These are phyloP conservation scores for Chrysoporthe austroafricana DNA, from an alignment of 2,329 filamentous ascomycete species.

Conservation along the genomic window DNA sequence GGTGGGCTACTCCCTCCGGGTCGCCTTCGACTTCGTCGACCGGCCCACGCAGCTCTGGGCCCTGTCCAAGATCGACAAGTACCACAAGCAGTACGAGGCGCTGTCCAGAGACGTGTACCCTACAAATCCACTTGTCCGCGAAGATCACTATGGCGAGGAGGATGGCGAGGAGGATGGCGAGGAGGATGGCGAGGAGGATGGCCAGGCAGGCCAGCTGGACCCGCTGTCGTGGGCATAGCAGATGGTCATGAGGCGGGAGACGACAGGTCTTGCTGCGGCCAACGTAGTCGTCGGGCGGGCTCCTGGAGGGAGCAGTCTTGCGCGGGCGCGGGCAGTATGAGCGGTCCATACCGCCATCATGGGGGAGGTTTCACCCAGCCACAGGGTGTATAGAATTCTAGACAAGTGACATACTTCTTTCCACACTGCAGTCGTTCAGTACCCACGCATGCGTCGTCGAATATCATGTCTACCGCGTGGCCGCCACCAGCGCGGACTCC, in stretches of 20 bases:
- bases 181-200: neutral
- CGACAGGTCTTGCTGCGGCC: neutral
- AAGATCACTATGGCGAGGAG: neutral
- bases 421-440: no score
- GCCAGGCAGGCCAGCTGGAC: neutral
- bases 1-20: conserved; percentile 43
- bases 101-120: conserved; percentile 23
- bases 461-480: no score
- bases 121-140: neutral
- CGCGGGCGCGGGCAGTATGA: no score
- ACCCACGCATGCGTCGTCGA: no score
- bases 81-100: conserved; percentile 21
- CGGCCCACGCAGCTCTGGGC: conserved; percentile 42
- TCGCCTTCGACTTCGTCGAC: conserved; percentile 45
- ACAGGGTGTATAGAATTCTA: no score
- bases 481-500: neutral
- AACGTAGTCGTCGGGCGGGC: no score
- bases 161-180: neutral
- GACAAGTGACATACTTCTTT: no score
- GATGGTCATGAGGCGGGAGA: neutral
- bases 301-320: no score
- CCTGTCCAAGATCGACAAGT: conserved; percentile 22
- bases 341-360: no score
- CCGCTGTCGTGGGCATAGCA: neutral
- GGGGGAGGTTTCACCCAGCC: no score